Base-by-base conservation (phyloP, 176 grass and related monocot species). In the Musa acuminata region DNA sequence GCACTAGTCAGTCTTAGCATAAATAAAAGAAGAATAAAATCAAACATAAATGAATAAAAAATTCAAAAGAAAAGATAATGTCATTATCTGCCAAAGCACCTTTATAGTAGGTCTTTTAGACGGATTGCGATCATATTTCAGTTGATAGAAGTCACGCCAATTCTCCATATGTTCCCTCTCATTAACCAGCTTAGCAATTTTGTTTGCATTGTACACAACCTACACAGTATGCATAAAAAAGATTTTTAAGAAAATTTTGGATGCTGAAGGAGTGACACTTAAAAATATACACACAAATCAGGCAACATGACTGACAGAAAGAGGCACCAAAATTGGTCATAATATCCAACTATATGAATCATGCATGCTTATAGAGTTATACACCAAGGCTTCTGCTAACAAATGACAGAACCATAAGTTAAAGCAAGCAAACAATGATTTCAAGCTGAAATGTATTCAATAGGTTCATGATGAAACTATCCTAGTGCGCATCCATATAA, bases 171-270 rank as follows among this genome's bases (percentile, higher is more conserved):
- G 84, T 72, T 87, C 84, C 83, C 95, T 99, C 84, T 99, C 75
- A 76, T 91, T 84, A 13, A 99, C 96, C 72, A 99, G 72, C 79
- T 99, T 86, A 69, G 78, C 83, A 53, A 99, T 85, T 79, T 87
- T 89, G 76, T 99, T 91, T 81, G 96, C 91, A 72, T 99, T 92
- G 76, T 95, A 89, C 62, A 95, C 91, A 79, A 87, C 87, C 91
- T 99, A 73, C 27, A 69, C 24, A 64, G 13, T 6, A 77, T 17
- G 43, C 3, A 74, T 2, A 26, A 74, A 62, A 8, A 27, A 23
- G 52, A 26, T 13, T 43, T 43, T 43, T 43, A 43, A 24, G 10
- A 54, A 54, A 22, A 53, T 73, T 54, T 43, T 55, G 21, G 8
- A 73, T 52, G 12, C 51, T 55, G 52, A 73, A 73, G 14, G 8